Conservation (phyloP, 306 rosid species). For the Mimosa pudica region DNA sequence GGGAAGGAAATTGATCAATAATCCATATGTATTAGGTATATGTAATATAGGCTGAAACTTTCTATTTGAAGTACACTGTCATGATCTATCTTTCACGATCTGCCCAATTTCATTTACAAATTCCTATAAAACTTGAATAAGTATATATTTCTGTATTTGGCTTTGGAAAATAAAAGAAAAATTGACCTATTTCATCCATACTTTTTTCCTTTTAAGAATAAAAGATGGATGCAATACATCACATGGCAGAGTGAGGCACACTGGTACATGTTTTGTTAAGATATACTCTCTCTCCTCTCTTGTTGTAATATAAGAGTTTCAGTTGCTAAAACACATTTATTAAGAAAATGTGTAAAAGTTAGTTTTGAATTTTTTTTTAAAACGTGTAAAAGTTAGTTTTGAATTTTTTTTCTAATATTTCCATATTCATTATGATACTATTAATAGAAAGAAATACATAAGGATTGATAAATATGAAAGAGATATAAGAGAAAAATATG, state of each 20-base stretch:
- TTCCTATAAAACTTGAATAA: neutral
- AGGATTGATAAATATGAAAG: too few species aligned
- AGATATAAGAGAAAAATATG: too few species aligned
- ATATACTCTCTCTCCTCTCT: neutral
- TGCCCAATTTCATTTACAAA: slow-evolving; percentile 5
- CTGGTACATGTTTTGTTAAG: slow-evolving; percentile 13
- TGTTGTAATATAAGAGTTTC: too few species aligned
- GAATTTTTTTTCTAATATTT: too few species aligned
- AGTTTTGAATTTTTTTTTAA: too few species aligned
- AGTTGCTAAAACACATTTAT: too few species aligned
- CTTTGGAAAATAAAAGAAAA: neutral
- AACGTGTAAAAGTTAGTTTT: too few species aligned
- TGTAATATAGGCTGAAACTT: neutral
- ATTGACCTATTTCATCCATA: neutral
- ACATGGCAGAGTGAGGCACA: slow-evolving; percentile 23
- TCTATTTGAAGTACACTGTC: neutral
- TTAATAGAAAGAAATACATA: too few species aligned
- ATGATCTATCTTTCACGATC: neutral
- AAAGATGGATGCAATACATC: slow-evolving; percentile 6
- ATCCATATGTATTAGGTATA: neutral
- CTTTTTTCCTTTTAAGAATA: neutral
- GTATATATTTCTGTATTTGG: neutral
- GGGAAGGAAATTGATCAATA: neutral
- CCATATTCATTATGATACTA: too few species aligned
- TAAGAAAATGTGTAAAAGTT: too few species aligned